Base-by-base conservation (phyloP, 2,329 filamentous ascomycete genomes). In the Periconia macrospinosa region DNA sequence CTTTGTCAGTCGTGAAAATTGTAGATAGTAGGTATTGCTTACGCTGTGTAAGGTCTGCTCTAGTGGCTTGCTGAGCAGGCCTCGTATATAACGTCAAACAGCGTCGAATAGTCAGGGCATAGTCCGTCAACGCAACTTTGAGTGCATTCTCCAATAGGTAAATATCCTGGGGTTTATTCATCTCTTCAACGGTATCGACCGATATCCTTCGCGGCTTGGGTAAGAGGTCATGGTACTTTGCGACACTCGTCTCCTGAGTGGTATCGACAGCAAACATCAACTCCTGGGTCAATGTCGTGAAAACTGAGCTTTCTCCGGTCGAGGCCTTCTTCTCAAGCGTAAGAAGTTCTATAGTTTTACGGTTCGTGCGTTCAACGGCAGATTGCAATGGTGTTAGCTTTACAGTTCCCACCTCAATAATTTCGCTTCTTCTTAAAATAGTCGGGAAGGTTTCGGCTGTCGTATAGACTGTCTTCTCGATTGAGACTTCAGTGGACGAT, bases 361-460 rank as follows among this genome's bases (percentile, higher is more conserved):
- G 86, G 63, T 91, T 88, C 30, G 94, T 93, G 15, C 93, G 87
- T 71, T 97, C 93, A 56, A 97, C 80, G 0, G 89, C 93, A n/a
- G 91, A 92, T 73, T 97, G 89, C 54, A 94, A 80, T 7, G 92
- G 86, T 30, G 83, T 83, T 23, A 97, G 79, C 11, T 81, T 81
- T 17, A 91, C 73, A 46, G 88, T 86, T 17, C 87, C 83, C 1
- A 83, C 80, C 7, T 84, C 79, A 14, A 95, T 76, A 55, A 97
- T 89, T 75, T 97, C 92, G 63, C 91, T 96, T 51, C 92, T 85
- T 30, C 91, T 85, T 23, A 97, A 78, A 46, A 97, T 95, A 1
- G 92, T 97, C 1, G 93, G 94, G 76, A 97, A 97, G 0, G 87
- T 76, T 65, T 97, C 92, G 0, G 87, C 87, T 0, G 92, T 93